Conservation (phyloP, 495 filamentous ascomycete genomes). For the Bryoglossum gracile region DNA sequence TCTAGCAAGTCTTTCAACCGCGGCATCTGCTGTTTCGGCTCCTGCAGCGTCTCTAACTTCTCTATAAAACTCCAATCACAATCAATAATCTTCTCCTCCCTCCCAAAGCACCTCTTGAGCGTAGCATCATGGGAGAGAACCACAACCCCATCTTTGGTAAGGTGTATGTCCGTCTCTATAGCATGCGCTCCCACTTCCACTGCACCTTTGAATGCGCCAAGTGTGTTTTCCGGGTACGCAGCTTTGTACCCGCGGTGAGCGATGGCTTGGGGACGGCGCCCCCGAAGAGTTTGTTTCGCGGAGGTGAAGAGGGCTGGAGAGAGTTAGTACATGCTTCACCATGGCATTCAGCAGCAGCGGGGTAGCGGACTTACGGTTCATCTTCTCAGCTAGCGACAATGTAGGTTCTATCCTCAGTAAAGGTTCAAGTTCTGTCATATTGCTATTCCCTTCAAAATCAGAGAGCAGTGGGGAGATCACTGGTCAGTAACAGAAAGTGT, state of each 20-base stretch:
- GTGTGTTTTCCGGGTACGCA: conserved; percentile 76
- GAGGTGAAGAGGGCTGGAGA: conserved; percentile 15
- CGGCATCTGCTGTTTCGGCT: conserved; percentile 65
- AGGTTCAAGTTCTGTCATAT: neutral
- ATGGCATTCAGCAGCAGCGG: neutral
- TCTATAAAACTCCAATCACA: conserved; percentile 68
- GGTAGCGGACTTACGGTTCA: neutral
- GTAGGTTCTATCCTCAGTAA: neutral
- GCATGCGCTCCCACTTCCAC: conserved; percentile 68
- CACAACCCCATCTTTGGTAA: conserved; percentile 75
- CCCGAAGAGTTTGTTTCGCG: conserved; percentile 16
- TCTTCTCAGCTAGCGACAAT: too few species aligned
- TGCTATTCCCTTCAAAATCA: neutral
- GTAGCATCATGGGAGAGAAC: conserved; percentile 75
- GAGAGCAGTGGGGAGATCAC: neutral
- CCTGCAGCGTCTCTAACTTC: conserved; percentile 55
- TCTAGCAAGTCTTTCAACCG: conserved; percentile 67
- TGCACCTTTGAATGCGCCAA: conserved; percentile 68
- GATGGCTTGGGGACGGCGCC: conserved; percentile 61
- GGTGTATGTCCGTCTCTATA: conserved; percentile 81
- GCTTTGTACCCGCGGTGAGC: conserved; percentile 82
- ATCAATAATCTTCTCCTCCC: conserved; percentile 60
- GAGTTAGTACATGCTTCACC: too few species aligned
- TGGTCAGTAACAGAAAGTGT: neutral
- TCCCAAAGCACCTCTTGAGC: conserved; percentile 73